Evolutionary conservation across 1,284 basidiomycete genomes (phyloP).

Genomic region (Tetrapyrgos nigripes): DNA sequence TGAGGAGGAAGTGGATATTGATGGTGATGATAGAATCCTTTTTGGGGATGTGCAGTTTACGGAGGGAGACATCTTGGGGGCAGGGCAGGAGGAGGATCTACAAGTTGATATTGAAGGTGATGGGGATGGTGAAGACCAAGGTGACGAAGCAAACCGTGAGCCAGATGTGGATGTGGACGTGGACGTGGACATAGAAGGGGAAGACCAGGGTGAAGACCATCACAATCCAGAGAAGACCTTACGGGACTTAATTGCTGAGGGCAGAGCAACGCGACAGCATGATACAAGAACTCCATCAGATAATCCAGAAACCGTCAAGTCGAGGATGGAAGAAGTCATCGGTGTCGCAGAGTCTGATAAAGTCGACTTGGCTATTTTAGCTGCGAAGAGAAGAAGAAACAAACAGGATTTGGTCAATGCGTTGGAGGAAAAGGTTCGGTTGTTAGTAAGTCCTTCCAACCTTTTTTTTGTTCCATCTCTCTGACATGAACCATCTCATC

Average conservation of each 20-base stretch:
- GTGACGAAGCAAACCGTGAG: slow-evolving; percentile 34
- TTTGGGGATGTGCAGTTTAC: slow-evolving; percentile 78
- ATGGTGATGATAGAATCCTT: slow-evolving; percentile 71
- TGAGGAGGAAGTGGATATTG: slow-evolving; percentile 80
- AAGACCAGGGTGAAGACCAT: slow-evolving; percentile 39
- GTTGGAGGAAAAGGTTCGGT: slow-evolving; percentile 64
- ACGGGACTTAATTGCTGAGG: slow-evolving; percentile 57
- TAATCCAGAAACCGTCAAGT: slow-evolving; percentile 37
- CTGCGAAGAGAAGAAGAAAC: slow-evolving; percentile 56
- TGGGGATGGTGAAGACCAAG: slow-evolving; percentile 38
- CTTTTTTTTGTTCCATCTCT: slow-evolving; percentile 8
- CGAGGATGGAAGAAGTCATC: slow-evolving; percentile 49
- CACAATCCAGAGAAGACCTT: slow-evolving; percentile 47
- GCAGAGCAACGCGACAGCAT: slow-evolving; percentile 42
- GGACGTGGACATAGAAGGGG: slow-evolving; percentile 24
- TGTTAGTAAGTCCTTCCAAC: slow-evolving; percentile 49
- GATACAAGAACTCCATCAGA: slow-evolving; percentile 29
- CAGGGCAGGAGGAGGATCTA: slow-evolving; percentile 12
- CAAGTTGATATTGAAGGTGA: slow-evolving; percentile 27
- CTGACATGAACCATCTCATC: background rate
- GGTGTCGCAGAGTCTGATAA: slow-evolving; percentile 51
- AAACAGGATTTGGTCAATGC: slow-evolving; percentile 54
- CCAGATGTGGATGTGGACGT: slow-evolving; percentile 12
- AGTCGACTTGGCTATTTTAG: slow-evolving; percentile 54
- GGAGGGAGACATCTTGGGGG: slow-evolving; percentile 65